A percentile compares a stretch with the other conserved stretches of the same genome.
phyloP scores from a whole-genome alignment of 148 eudicot genomes.

The Spergularia marina region DNA sequence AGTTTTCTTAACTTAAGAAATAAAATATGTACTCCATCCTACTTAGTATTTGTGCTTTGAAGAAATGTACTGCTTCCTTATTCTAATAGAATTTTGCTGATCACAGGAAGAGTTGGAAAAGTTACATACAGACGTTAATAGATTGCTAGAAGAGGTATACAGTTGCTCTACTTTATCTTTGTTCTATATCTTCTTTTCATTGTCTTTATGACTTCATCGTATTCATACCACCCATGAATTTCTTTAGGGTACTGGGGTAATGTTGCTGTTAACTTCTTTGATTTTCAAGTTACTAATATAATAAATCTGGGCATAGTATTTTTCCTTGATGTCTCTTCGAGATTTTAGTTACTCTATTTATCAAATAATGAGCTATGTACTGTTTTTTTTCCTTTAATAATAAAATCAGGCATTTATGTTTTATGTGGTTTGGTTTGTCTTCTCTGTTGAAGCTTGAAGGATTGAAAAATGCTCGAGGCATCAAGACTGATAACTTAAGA shows the following conservation, averaged over 20 bases:
- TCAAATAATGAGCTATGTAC: background rate
- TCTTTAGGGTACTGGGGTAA: no score
- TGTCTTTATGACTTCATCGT: background rate
- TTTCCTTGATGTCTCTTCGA: background rate
- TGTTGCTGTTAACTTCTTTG: no score
- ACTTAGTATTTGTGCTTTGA: background rate
- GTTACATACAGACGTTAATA: conserved; percentile 51
- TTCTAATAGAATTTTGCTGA: conserved; percentile 5
- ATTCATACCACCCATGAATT: background rate
- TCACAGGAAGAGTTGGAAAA: conserved; percentile 73
- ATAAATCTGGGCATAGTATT: background rate
- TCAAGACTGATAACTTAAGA: conserved; percentile 17
- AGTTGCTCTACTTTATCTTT: conserved; percentile 1
- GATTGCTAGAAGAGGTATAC: conserved; percentile 57
- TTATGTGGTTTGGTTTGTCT: conserved; percentile 2
- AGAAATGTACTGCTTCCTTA: conserved; percentile 1
- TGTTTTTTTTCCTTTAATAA: background rate
- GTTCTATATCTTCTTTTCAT: conserved; percentile 11
- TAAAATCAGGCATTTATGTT: background rate
- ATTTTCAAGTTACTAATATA: no score
- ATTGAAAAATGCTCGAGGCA: conserved; percentile 35
- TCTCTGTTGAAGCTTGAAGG: conserved; percentile 59
- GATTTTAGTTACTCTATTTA: background rate
- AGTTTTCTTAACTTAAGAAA: background rate
- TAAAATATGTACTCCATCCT: background rate